A percentile compares a stretch with the other conserved stretches of the same genome.
Conservation (phyloP, 805 yeast genomes). For the Pichia sporocuriosa region DNA sequence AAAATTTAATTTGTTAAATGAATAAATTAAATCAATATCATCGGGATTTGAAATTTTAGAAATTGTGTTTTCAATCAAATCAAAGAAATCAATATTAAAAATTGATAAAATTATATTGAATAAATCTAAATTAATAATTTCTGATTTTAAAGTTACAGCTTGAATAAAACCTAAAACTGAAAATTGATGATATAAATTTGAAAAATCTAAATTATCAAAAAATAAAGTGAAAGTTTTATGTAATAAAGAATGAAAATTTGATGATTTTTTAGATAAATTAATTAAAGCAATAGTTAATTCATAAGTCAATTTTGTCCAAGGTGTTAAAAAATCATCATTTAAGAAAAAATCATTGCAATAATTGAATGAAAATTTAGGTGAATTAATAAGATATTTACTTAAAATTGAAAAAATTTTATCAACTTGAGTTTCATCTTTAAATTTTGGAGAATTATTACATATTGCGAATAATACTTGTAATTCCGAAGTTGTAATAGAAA, state of each 20-base stretch:
- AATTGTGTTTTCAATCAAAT: conserved; percentile 18
- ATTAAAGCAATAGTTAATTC: conserved; percentile 30
- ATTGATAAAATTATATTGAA: conserved; percentile 19
- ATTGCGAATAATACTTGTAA: conserved; percentile 52
- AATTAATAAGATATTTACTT: conserved; percentile 38
- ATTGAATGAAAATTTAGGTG: conserved; percentile 39
- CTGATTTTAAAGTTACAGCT: conserved; percentile 23
- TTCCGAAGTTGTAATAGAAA: conserved; percentile 22
- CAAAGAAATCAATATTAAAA: conserved; percentile 25
- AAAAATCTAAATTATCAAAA: conserved; percentile 5
- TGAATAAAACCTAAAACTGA: conserved; percentile 28
- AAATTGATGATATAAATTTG: conserved; percentile 15
- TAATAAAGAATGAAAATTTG: conserved; percentile 13
- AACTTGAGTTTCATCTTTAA: conserved; percentile 36
- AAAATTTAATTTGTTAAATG: conserved; percentile 28
- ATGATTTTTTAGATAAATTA: conserved; percentile 20
- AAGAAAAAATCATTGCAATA: conserved; percentile 22
- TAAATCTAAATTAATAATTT: conserved; percentile 17
- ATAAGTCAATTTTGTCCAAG: conserved; percentile 36
- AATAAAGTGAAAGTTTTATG: conserved; percentile 9
- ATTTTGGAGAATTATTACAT: conserved; percentile 36
- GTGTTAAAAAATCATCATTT: conserved; percentile 28
- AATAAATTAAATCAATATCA: conserved; percentile 21
- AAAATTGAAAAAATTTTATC: conserved; percentile 38
- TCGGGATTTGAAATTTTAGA: conserved; percentile 13